A percentile compares a stretch with the other conserved stretches of the same genome.
These are phyloP conservation scores for Leishmania arabica DNA, from an alignment of 208 protist genomes.

Conservation along the genomic window DNA sequence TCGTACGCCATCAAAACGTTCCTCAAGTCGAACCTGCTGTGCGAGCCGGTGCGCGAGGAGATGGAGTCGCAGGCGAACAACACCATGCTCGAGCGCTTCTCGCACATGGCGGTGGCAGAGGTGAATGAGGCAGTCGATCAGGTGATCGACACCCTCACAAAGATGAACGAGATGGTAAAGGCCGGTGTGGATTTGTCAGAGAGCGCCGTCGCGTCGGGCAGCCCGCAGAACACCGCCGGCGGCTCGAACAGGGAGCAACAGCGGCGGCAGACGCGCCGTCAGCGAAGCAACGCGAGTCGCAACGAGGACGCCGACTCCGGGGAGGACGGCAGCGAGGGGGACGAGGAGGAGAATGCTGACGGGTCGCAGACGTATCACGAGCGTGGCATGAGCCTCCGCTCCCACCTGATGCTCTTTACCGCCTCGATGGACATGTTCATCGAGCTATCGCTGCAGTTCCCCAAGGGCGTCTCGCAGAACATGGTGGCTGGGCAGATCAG, in stretches of 20 bases:
- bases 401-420: slow-evolving; percentile 77
- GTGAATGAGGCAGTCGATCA: slow-evolving; percentile 87
- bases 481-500: slow-evolving; percentile 88
- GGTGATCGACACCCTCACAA: slow-evolving; percentile 76
- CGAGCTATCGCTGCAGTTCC: slow-evolving; percentile 75
- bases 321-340: slow-evolving; percentile 34
- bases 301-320: neutral
- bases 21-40: slow-evolving; percentile 67
- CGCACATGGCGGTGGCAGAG: slow-evolving; percentile 89
- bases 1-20: slow-evolving; percentile 79
- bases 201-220: slow-evolving; percentile 36
- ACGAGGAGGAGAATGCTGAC: slow-evolving; percentile 48
- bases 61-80: slow-evolving; percentile 67
- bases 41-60: slow-evolving; percentile 70
- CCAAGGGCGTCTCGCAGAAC: slow-evolving; percentile 84
- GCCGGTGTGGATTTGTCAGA: slow-evolving; percentile 66
- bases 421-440: slow-evolving; percentile 88
- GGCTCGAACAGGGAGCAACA: slow-evolving; percentile 13
- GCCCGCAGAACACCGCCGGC: neutral
- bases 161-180: slow-evolving; percentile 83
- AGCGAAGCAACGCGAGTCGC: neutral
- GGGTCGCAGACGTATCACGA: slow-evolving; percentile 74
- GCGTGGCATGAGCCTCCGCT: slow-evolving; percentile 65
- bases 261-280: neutral
- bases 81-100: slow-evolving; percentile 84